Conservation (phyloP, 2,329 filamentous ascomycete genomes). For the Gyromitra esculenta region DNA sequence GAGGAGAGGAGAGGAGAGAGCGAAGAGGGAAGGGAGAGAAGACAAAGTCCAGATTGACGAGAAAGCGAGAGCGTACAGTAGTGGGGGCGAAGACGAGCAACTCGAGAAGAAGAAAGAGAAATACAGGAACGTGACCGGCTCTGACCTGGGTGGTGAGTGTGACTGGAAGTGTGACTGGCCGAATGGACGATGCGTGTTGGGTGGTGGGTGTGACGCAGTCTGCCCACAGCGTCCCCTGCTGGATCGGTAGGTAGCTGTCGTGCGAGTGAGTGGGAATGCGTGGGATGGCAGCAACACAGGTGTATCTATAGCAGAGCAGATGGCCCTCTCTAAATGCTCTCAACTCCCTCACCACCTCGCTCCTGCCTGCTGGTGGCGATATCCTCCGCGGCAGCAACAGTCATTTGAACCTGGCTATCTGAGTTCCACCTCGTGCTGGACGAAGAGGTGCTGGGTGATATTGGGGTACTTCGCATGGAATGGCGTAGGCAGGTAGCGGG, state of each 20-base stretch:
- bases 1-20: not conserved
- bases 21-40: not conserved
- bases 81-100: not conserved
- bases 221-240: too few species aligned
- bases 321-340: not conserved
- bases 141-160: too few species aligned
- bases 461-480: not conserved
- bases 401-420: not conserved
- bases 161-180: too few species aligned
- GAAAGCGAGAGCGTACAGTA: not conserved
- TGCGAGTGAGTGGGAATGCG: too few species aligned
- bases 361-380: slow-evolving; percentile 20
- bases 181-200: too few species aligned
- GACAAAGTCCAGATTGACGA: not conserved
- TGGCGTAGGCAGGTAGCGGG: too few species aligned
- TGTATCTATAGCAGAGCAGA: not conserved
- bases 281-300: too few species aligned
- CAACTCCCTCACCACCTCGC: not conserved
- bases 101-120: not conserved
- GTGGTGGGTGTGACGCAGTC: too few species aligned
- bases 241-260: too few species aligned
- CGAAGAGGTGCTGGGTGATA: not conserved
- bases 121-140: not conserved
- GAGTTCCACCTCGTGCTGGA: not conserved
- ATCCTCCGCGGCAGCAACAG: not conserved